phyloP scores from a whole-genome alignment of 495 filamentous ascomycete species.

The Aspergillus taichungensis region DNA sequence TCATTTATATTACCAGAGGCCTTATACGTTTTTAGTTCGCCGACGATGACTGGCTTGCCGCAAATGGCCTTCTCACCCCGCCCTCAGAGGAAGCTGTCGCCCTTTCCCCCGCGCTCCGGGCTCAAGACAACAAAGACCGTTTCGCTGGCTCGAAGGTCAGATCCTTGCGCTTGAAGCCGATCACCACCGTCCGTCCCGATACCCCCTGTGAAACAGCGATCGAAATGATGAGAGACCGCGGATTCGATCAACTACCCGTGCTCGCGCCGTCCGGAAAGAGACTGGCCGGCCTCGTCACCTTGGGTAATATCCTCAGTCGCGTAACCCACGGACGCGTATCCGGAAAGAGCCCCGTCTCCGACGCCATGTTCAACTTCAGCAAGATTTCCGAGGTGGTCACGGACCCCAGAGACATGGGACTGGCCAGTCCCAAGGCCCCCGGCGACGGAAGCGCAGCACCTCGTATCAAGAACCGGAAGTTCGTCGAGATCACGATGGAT shows the following conservation, averaged over 20 bases:
- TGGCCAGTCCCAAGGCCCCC: slow-evolving; percentile 8
- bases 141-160: slow-evolving; percentile 68
- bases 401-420: slow-evolving; percentile 58
- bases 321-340: slow-evolving; percentile 73
- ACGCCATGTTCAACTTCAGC: slow-evolving; percentile 95
- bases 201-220: slow-evolving; percentile 73
- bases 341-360: slow-evolving; percentile 58
- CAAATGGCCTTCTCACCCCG: slow-evolving; percentile 74
- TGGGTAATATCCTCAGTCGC: slow-evolving; percentile 88
- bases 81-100: slow-evolving; percentile 43
- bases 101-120: slow-evolving; percentile 26
- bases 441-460: slow-evolving; percentile 5
- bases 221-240: slow-evolving; percentile 93
- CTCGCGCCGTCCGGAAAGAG: slow-evolving; percentile 56
- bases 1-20: neutral
- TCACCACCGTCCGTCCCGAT: slow-evolving; percentile 67
- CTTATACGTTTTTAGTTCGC: slow-evolving; percentile 53
- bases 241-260: slow-evolving; percentile 93
- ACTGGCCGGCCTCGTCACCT: slow-evolving; percentile 83
- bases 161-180: slow-evolving; percentile 78
- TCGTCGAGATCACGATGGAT: slow-evolving; percentile 87
- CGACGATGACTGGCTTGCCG: slow-evolving; percentile 96
- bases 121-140: slow-evolving; percentile 37
- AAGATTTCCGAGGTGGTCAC: slow-evolving; percentile 82
- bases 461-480: slow-evolving; percentile 50